These are phyloP conservation scores for Penicillium sp. DNA, from an alignment of 2,329 filamentous ascomycete species.

Conservation along the genomic window DNA sequence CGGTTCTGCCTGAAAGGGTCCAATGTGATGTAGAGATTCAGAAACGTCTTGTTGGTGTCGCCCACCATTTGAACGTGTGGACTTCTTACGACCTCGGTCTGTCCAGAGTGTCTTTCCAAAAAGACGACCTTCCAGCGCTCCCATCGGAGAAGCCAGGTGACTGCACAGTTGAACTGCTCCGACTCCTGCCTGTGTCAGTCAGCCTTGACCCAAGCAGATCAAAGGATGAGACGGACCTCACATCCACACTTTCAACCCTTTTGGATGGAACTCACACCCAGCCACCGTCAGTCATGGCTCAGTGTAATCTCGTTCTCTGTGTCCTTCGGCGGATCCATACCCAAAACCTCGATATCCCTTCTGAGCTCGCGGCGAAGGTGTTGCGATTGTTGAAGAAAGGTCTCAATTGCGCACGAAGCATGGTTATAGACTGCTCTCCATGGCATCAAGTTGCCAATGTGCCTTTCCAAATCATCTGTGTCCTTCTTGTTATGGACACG, in stretches of 20 bases:
- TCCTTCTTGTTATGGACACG: conserved; percentile 61
- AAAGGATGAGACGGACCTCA: conserved; percentile 50
- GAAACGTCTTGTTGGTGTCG: conserved; percentile 55
- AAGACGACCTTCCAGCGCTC: conserved; percentile 40
- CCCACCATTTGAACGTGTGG: conserved; percentile 65
- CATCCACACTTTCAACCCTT: conserved; percentile 47
- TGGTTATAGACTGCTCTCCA: conserved; percentile 53
- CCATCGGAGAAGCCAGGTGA: conserved; percentile 51
- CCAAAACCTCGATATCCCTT: conserved; percentile 53
- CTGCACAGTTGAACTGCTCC: conserved; percentile 57
- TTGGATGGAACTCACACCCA: conserved; percentile 48
- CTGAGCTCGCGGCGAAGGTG: conserved; percentile 51
- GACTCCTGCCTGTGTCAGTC: conserved; percentile 58
- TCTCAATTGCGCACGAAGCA: conserved; percentile 53
- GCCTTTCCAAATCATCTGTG: conserved; percentile 63
- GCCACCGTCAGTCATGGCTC: conserved; percentile 56
- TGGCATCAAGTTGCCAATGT: conserved; percentile 67
- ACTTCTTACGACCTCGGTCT: conserved; percentile 63
- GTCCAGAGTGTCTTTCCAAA: conserved; percentile 57
- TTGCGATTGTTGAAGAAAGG: conserved; percentile 52
- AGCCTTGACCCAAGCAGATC: conserved; percentile 58
- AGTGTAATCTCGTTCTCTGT: conserved; percentile 61
- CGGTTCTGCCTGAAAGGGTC: conserved; percentile 20
- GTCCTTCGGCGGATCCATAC: conserved; percentile 60
- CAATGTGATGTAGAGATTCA: conserved; percentile 43